Percentiles rank a stretch among this genome's conserved stretches.
phyloP scores from a whole-genome alignment of 148 eudicot genomes.

The Nyssa sinensis region DNA sequence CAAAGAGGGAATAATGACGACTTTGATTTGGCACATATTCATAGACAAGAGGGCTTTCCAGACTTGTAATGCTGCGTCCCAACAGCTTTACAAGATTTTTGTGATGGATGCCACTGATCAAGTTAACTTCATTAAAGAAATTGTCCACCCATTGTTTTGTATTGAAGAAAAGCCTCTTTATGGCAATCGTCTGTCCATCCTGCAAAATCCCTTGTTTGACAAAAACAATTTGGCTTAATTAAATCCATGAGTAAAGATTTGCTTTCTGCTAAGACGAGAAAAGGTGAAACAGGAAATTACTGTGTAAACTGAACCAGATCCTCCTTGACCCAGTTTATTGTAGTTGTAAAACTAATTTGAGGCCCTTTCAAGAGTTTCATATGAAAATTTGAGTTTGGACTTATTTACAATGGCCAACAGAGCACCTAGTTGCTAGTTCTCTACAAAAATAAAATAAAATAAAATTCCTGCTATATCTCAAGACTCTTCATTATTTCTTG shows the following conservation, averaged over 20 bases:
- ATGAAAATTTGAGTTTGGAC: slow-evolving; percentile 38
- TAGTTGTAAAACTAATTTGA: slow-evolving; percentile 41
- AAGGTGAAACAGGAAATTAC: slow-evolving; percentile 14
- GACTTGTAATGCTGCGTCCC: slow-evolving; percentile 57
- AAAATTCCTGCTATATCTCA: no score
- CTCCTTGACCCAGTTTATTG: slow-evolving; percentile 61
- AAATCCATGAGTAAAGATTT: background rate
- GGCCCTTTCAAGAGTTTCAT: slow-evolving; percentile 45
- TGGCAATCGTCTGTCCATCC: slow-evolving; percentile 41
- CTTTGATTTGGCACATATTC: slow-evolving; percentile 54
- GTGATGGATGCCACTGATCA: slow-evolving; percentile 53
- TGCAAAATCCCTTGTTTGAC: slow-evolving; percentile 41
- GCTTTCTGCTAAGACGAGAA: background rate
- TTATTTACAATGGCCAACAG: slow-evolving; percentile 22
- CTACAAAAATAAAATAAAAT: no score
- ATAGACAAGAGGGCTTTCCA: slow-evolving; percentile 60
- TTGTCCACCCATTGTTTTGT: slow-evolving; percentile 53
- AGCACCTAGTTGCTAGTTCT: slow-evolving; percentile 40
- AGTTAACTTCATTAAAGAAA: slow-evolving; percentile 57
- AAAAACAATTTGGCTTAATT: background rate
- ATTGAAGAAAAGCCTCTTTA: slow-evolving; percentile 59
- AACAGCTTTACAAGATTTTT: slow-evolving; percentile 49
- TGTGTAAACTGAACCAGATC: slow-evolving; percentile 57
- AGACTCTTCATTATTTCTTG: no score
- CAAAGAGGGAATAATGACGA: slow-evolving; percentile 36